phyloP scores from a whole-genome alignment of 495 filamentous ascomycete species.

The Pseudotulostoma volvatum region DNA sequence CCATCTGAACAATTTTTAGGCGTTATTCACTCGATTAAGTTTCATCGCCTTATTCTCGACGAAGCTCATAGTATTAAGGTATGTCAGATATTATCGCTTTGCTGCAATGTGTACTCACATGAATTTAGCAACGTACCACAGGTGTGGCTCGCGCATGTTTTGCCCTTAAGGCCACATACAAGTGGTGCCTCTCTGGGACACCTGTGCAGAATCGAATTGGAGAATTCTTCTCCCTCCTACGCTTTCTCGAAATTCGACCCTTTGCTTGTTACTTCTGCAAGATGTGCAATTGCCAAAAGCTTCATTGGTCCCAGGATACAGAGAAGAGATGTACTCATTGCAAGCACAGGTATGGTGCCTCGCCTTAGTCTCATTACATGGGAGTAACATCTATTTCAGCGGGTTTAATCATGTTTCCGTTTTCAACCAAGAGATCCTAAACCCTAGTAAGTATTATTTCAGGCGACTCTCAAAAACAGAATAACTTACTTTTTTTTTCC shows the following conservation, averaged over 20 bases:
- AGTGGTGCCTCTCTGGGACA: slow-evolving; percentile 90
- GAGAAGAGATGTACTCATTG: slow-evolving; percentile 53
- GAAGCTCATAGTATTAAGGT: slow-evolving; percentile 94
- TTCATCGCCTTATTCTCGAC: slow-evolving; percentile 84
- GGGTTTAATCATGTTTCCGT: slow-evolving; percentile 80
- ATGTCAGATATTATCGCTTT: slow-evolving; percentile 2
- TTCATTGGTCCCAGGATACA: slow-evolving; percentile 69
- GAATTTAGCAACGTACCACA: slow-evolving; percentile 50
- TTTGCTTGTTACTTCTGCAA: slow-evolving; percentile 92
- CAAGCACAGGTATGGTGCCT: slow-evolving; percentile 27
- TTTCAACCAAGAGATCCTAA: slow-evolving; percentile 90
- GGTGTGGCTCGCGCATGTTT: slow-evolving; percentile 89
- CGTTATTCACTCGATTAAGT: slow-evolving; percentile 68
- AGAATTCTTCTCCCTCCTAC: slow-evolving; percentile 87
- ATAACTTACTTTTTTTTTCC: slow-evolving; percentile 2
- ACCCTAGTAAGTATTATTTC: slow-evolving; percentile 39
- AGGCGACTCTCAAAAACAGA: too few relatives aligned
- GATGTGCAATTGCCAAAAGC: slow-evolving; percentile 54
- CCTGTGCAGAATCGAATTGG: slow-evolving; percentile 93
- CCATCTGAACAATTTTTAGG: slow-evolving; percentile 10
- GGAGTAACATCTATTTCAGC: slow-evolving; percentile 27
- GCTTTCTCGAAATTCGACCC: slow-evolving; percentile 73
- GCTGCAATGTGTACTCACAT: slow-evolving; percentile 12
- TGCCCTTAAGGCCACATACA: slow-evolving; percentile 68
- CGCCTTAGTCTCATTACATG: too few relatives aligned